Base-by-base conservation (phyloP, 495 filamentous ascomycete genomes). In the Tuber melanosporum region DNA sequence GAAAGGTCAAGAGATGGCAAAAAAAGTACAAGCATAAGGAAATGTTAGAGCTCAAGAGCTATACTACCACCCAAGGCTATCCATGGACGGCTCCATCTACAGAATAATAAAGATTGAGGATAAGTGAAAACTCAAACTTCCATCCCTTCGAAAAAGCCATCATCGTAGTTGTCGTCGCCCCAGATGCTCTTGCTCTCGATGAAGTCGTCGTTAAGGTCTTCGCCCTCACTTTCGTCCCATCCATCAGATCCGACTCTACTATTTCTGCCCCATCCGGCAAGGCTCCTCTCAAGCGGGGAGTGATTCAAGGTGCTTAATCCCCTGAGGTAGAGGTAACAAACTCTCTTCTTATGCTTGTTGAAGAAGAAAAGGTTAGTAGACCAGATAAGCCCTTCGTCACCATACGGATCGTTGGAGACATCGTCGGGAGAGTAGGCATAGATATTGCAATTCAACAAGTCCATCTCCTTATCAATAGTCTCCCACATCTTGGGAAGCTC, bases 321-420 rank as follows among this genome's bases (percentile, higher is more conserved):
- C 72, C 94, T 90, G 46, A 98, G 87, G 82, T 97, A 95, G 46
- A 99, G 85, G 84, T 98, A 98, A 81, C 93, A 95, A 36, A 99
- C 94, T n/a, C 95, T 89, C 86, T 98, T 99, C 81, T 89, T 88
- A 36, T 89, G 86, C 79, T 94, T 97, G 87, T 95, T 97, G 88
- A 97, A 98, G 85, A 98, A 97, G 87, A 99, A 97, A 84, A 96
- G 97, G 84, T 98, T 93, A 75, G 93, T 86, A 78, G 92, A 94
- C 96, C 96, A 99, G 62, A 98, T 93, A 7, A 94, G 91, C 72
- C 92, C 91, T 81, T 96, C 93, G 76, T 97, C 95, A 41, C 93
- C 94, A 75, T 94, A 94, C 19, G 91, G 90, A 57, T 93, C 92
- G 76, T 97, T 93, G 32, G 78, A 76, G 43, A 83, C 78, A 78